Evolutionary conservation across 2,329 filamentous ascomycete genomes (phyloP), one percentile per base, ranked within the genome.

Genomic region (Coniochaeta pulveracea): DNA sequence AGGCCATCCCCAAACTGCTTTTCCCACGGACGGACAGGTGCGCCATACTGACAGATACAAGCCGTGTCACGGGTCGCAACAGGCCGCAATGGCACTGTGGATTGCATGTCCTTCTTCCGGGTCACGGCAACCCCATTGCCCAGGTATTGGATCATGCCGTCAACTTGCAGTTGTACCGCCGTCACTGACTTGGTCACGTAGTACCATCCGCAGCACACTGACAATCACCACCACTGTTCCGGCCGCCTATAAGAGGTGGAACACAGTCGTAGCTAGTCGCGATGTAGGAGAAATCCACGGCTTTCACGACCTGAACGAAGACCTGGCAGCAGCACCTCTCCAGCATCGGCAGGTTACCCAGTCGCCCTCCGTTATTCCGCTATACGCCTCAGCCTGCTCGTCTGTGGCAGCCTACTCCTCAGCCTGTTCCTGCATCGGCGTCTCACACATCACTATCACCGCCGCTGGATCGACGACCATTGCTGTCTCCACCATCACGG

Each of bases 381-480:
- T 10, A 10, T 40, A 40, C 12, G 38, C 36, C 12, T 36, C 36
- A 2, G 19, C 36, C 6, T 46, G 44, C 31, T 37, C 37, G 3
- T 37, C 38, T 14, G 23, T 29, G 10, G 34, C 34, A 9, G 38
- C 36, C 2, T 42, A 39, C 33, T 34, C 36, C 14, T 43, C 42
- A 9, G 41, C 42, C 6, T 46, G 42, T 28, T 42, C 40, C 18
- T 46, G 44, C 23, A 29, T 46, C 12, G 38, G 42, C 25, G 25
- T 43, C 4, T 34, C 40, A 3, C 36, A 19, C 6, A 24, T 32
- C 6, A 39, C 39, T 3, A 37, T 32, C n/a, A 44, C 43, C 6
- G 33, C 37, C 10, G 18, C 26, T 10, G 31, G 34, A 4, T 34
- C 34, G 6, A 34, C 33, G 4, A 31, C 38, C 12, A 44, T 40